Evolutionary conservation across 176 grass and related monocot species (phyloP), one percentile per base, ranked within the genome.

Genomic region (Pontederia paniculata): DNA sequence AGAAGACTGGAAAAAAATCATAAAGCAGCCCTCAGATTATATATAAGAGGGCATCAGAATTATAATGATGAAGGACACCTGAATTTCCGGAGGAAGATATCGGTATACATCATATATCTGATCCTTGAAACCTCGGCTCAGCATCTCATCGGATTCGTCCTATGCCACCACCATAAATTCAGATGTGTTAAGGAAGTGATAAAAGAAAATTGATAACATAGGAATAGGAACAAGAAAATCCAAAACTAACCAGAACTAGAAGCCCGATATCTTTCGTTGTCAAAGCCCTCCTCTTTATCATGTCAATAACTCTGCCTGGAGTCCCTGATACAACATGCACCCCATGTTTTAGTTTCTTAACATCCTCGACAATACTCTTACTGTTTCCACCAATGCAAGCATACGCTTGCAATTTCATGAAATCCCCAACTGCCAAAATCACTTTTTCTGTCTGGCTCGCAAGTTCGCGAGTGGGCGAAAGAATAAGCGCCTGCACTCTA

Each of bases 61-160:
- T n/a, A 5, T 12, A 46, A 31, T 54, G 6, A 0, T 52, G 31
- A 44, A 31, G 50, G 56, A 19, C 23, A 90, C 93, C 80, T 90
- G 91, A 57, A 97, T 80, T 46, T 90, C 83, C 9, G 83, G 86
- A 2, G 91, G 86, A 18, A 90, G 86, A 67, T 90, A 87, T 74
- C 86, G 68, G 74, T 97, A 97, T 22, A 97, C 75, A 67, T 82
- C 86, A 55, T 97, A 90, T 47, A 90, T 97, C 72, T 97, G 91
- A 63, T 97, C 91, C 83, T 97, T 88, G 52, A 97, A 97, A 9
- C 83, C 91, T 76, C 83, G 74, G 50, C 68, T 90, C 83, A 90
- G 68, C 86, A 97, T 90, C 66, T 97, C 91, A 81, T 97, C 91
- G 23, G 86, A 81, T 74, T 97, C 91, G 59, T 97, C 91, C 86